phyloP scores from a whole-genome alignment of 2,329 filamentous ascomycete species.

The Ilyonectria mors-panacis region DNA sequence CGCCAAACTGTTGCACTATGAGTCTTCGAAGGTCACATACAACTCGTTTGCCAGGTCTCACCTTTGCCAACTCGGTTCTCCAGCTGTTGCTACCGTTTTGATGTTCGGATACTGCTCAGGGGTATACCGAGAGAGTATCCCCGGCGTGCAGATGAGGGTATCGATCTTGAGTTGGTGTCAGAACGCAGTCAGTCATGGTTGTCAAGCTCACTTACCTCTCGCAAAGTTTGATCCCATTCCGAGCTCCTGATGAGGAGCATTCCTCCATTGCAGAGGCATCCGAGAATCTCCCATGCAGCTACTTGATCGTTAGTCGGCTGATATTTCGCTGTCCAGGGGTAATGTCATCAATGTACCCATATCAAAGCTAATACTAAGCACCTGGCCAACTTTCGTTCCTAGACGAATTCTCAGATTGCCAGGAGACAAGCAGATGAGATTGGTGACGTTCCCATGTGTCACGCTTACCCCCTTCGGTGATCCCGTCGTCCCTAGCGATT shows the following conservation, averaged over 20 bases:
- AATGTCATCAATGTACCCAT: slow-evolving; percentile 63
- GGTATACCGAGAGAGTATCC: slow-evolving; percentile 65
- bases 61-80: slow-evolving; percentile 65
- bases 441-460: slow-evolving; percentile 69
- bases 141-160: slow-evolving; percentile 69
- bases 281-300: slow-evolving; percentile 74
- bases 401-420: slow-evolving; percentile 64
- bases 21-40: not conserved
- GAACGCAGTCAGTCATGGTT: not conserved
- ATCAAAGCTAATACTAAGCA: slow-evolving; percentile 72
- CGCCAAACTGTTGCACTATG: slow-evolving; percentile 55
- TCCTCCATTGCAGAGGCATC: slow-evolving; percentile 69
- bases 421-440: slow-evolving; percentile 65
- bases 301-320: slow-evolving; percentile 5
- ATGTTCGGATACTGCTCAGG: slow-evolving; percentile 64
- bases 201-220: slow-evolving; percentile 53
- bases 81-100: slow-evolving; percentile 66
- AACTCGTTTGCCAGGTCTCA: slow-evolving; percentile 40
- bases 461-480: slow-evolving; percentile 72
- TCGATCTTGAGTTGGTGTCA: slow-evolving; percentile 56
- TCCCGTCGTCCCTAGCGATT: slow-evolving; percentile 64
- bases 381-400: slow-evolving; percentile 67
- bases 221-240: slow-evolving; percentile 63
- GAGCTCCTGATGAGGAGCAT: slow-evolving; percentile 67
- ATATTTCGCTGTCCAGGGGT: too few species aligned